Conservation (phyloP, 345 rosid species). For the Salix koriyanagi region DNA sequence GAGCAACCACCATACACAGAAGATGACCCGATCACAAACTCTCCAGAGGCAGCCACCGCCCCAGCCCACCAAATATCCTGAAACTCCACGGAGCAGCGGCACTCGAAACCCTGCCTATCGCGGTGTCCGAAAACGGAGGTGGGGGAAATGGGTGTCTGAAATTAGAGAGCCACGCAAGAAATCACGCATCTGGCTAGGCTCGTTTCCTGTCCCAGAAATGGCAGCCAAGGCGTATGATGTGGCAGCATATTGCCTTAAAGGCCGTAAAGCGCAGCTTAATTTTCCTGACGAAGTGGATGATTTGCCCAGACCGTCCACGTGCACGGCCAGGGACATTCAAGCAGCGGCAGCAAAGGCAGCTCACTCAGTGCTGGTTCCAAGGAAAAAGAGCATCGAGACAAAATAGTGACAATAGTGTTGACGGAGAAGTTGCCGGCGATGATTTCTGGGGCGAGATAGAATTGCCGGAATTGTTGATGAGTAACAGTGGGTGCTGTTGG, state of each 20-base stretch:
- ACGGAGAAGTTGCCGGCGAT: slow-evolving; percentile 26
- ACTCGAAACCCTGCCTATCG: slow-evolving; percentile 63
- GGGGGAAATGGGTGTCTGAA: slow-evolving; percentile 96
- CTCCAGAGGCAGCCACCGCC: slow-evolving; percentile 10
- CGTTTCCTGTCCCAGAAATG: slow-evolving; percentile 79
- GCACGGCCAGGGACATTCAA: slow-evolving; percentile 68
- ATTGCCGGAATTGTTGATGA: slow-evolving; percentile 52
- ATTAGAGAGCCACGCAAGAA: slow-evolving; percentile 84
- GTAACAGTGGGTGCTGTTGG: slow-evolving; percentile 27
- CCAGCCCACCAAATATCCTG: background rate
- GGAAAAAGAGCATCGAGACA: slow-evolving; percentile 15
- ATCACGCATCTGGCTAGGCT: slow-evolving; percentile 84
- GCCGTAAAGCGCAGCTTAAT: slow-evolving; percentile 73
- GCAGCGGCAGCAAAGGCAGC: slow-evolving; percentile 77
- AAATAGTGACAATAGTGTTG: background rate
- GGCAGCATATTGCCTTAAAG: slow-evolving; percentile 69
- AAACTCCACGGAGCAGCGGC: slow-evolving; percentile 18
- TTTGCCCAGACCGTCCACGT: slow-evolving; percentile 55
- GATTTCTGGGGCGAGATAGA: slow-evolving; percentile 81
- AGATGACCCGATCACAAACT: slow-evolving; percentile 23
- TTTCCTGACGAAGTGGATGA: slow-evolving; percentile 65
- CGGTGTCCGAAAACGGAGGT: slow-evolving; percentile 71
- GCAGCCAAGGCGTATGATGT: slow-evolving; percentile 85
- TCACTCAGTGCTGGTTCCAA: slow-evolving; percentile 19
- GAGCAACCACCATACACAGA: slow-evolving; percentile 40